Evolutionary conservation across 2,329 filamentous ascomycete species (phyloP).

Genomic region (Botrytis paeoniae): DNA sequence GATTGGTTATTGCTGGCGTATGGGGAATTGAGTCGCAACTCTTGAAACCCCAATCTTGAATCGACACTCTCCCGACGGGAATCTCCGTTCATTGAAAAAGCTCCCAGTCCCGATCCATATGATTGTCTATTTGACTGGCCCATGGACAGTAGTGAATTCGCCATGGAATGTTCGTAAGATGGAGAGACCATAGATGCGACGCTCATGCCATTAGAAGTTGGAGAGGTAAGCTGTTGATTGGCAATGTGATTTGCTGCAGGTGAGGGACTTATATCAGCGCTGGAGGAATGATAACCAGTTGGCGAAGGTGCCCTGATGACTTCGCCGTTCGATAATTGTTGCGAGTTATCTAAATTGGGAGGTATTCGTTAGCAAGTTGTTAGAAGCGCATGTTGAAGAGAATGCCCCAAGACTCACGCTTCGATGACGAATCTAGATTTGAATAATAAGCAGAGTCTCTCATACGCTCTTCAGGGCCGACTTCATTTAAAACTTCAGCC

Average conservation of each 20-base stretch:
- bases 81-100: constrained; percentile 36
- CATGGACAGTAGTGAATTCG: constrained; percentile 24
- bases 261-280: constrained; percentile 60
- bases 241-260: constrained; percentile 48
- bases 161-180: constrained; percentile 40
- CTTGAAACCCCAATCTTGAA: constrained; percentile 72
- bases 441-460: constrained; percentile 54
- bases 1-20: constrained; percentile 77
- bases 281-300: constrained; percentile 45
- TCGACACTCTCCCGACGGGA: constrained; percentile 76
- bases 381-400: neutral
- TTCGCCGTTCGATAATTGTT: constrained; percentile 27
- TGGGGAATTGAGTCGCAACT: constrained; percentile 67
- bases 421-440: constrained; percentile 44
- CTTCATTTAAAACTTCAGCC: constrained; percentile 50
- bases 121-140: constrained; percentile 28
- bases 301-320: constrained; percentile 24
- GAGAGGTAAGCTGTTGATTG: constrained; percentile 52
- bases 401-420: constrained; percentile 43
- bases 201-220: constrained; percentile 59
- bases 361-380: neutral
- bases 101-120: constrained; percentile 20
- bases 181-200: constrained; percentile 65
- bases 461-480: constrained; percentile 44
- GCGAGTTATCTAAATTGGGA: constrained; percentile 28